Evolutionary conservation across 1,284 basidiomycete genomes (phyloP).

Genomic region (Irpex rosettiformis): DNA sequence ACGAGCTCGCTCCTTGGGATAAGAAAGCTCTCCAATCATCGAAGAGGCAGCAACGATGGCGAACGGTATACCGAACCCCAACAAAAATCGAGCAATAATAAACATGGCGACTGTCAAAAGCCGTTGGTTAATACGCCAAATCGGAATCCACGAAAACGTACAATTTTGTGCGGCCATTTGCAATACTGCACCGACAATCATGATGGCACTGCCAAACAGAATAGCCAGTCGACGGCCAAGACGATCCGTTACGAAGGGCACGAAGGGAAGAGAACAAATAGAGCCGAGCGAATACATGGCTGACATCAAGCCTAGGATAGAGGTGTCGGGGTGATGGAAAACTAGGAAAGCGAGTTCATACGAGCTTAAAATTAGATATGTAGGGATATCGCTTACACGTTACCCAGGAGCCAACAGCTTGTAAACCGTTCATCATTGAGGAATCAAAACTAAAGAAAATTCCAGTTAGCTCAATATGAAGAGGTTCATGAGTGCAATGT

Average conservation of each 20-base stretch:
- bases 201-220: conserved; percentile 56
- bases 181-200: conserved; percentile 61
- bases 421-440: conserved; percentile 61
- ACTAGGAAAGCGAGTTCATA: conserved; percentile 27
- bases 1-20: conserved; percentile 47
- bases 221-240: conserved; percentile 59
- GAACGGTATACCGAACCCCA: conserved; percentile 55
- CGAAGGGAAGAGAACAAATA: conserved; percentile 54
- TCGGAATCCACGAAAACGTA: conserved; percentile 25
- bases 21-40: conserved; percentile 50
- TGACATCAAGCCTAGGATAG: conserved; percentile 48
- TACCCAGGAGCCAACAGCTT: conserved; percentile 60
- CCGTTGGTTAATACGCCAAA: not conserved
- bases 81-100: conserved; percentile 44
- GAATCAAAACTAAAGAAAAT: conserved; percentile 45
- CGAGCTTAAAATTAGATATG: not conserved
- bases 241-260: conserved; percentile 62
- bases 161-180: conserved; percentile 67
- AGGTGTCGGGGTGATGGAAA: conserved; percentile 46
- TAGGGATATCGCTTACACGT: conserved; percentile 33
- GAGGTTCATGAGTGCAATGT: not conserved
- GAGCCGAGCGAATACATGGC: conserved; percentile 55
- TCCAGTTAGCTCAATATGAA: too few species aligned
- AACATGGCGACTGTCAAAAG: conserved; percentile 46
- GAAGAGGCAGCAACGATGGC: conserved; percentile 46